phyloP scores from a whole-genome alignment of 2,329 filamentous ascomycete species.

The Drechslerella coelobrocha region DNA sequence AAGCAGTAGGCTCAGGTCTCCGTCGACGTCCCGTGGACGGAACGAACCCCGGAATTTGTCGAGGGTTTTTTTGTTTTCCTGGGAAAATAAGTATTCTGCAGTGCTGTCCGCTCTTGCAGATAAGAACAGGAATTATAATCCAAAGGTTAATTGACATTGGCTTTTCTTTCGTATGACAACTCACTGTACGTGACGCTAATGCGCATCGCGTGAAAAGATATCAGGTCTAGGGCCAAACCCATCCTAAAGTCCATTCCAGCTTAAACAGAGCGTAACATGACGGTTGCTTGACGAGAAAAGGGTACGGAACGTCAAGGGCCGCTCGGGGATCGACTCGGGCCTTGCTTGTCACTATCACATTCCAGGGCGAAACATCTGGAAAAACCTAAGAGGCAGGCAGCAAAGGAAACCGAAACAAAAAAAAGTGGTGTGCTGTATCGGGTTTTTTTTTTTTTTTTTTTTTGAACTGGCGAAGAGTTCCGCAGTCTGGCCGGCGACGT shows the following conservation, averaged over 20 bases:
- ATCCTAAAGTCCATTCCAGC: slow-evolving; percentile 4
- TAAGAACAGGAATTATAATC: not conserved
- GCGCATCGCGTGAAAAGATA: slow-evolving; percentile 33
- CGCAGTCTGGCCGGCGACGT: slow-evolving; percentile 31
- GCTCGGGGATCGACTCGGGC: not conserved
- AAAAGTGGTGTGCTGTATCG: slow-evolving; percentile 4
- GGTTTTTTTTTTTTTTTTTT: not conserved
- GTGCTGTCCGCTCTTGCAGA: slow-evolving; percentile 5
- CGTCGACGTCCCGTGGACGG: not conserved
- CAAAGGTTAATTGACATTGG: slow-evolving; percentile 8
- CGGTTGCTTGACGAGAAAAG: slow-evolving; percentile 23
- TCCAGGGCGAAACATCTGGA: slow-evolving; percentile 12
- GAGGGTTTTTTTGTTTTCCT: slow-evolving; percentile 27
- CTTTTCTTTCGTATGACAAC: slow-evolving; percentile 39
- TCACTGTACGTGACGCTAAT: slow-evolving; percentile 48
- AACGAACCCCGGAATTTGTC: slow-evolving; percentile 24
- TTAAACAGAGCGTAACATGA: slow-evolving; percentile 18
- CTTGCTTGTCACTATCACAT: slow-evolving; percentile 24
- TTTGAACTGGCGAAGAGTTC: slow-evolving; percentile 30
- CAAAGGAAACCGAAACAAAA: not conserved
- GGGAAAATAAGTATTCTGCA: slow-evolving; percentile 21
- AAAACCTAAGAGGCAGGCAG: slow-evolving; percentile 1
- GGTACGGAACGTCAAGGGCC: not conserved
- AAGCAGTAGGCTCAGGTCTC: slow-evolving; percentile 11
- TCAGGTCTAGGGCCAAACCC: slow-evolving; percentile 8